Percentiles rank a stretch among this genome's conserved stretches.
phyloP scores from a whole-genome alignment of 2,329 filamentous ascomycete species.

The Capronia americana region DNA sequence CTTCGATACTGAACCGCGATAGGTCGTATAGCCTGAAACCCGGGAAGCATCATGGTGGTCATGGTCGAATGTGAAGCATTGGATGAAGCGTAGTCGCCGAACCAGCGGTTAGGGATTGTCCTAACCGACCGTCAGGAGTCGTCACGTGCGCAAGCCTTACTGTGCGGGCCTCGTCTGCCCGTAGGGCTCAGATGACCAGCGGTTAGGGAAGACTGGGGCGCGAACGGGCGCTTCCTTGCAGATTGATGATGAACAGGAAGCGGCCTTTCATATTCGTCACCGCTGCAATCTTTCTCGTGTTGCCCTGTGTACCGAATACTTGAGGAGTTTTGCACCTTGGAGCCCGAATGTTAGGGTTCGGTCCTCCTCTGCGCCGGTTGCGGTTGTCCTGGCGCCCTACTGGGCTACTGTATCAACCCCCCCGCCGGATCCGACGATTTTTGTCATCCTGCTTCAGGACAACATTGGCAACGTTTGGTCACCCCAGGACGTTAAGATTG shows the following conservation, averaged over 20 bases:
- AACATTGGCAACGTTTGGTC: background rate
- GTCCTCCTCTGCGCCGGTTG: too few species aligned
- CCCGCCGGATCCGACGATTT: background rate
- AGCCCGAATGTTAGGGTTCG: background rate
- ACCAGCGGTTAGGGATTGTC: constrained; percentile 26
- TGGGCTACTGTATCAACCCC: background rate
- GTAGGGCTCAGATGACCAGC: constrained; percentile 20
- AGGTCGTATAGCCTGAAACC: constrained; percentile 33
- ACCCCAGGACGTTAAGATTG: constrained; percentile 8
- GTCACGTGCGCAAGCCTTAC: constrained; percentile 16
- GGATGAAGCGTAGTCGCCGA: constrained; percentile 28
- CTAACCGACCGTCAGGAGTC: background rate
- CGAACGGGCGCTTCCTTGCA: constrained; percentile 20
- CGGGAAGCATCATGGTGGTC: constrained; percentile 26
- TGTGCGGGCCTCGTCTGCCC: background rate
- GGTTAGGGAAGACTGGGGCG: constrained; percentile 8
- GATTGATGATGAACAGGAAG: constrained; percentile 2
- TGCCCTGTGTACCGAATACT: background rate
- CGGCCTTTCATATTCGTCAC: background rate
- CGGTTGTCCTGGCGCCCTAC: background rate
- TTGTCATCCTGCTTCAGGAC: constrained; percentile 17
- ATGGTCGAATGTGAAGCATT: constrained; percentile 31
- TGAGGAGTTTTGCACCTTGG: background rate
- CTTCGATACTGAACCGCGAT: constrained; percentile 26
- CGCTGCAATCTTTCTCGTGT: background rate